These are phyloP conservation scores for Venturia nashicola DNA, from an alignment of 2,329 filamentous ascomycete genomes.

Conservation along the genomic window DNA sequence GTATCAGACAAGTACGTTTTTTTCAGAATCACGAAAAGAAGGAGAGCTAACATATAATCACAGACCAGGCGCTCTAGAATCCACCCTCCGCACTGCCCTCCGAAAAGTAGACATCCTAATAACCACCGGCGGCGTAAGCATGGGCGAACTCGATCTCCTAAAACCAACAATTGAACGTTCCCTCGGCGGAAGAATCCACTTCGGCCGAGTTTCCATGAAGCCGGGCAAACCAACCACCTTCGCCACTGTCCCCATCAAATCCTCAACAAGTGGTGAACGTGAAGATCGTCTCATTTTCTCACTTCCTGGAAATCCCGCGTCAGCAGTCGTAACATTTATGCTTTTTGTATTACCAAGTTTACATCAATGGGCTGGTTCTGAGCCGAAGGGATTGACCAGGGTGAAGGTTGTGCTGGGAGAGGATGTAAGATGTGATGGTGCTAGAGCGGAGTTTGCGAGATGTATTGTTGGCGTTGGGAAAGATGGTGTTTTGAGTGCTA, in stretches of 20 bases:
- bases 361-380: constrained; percentile 61
- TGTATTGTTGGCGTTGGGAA: constrained; percentile 51
- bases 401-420: constrained; percentile 62
- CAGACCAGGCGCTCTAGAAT: constrained; percentile 59
- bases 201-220: constrained; percentile 94
- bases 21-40: background rate
- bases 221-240: constrained; percentile 97
- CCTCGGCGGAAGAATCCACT: constrained; percentile 87
- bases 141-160: constrained; percentile 93
- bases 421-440: constrained; percentile 60
- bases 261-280: constrained; percentile 35
- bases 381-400: constrained; percentile 55
- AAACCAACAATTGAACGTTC: constrained; percentile 91
- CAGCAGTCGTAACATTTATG: constrained; percentile 83
- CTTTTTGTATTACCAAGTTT: constrained; percentile 85
- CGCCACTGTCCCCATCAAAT: constrained; percentile 64
- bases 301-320: constrained; percentile 86
- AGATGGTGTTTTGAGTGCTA: constrained; percentile 60
- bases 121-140: constrained; percentile 88
- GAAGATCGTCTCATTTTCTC: constrained; percentile 68
- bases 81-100: constrained; percentile 62
- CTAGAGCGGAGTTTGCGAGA: constrained; percentile 81
- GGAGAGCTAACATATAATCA: constrained; percentile 15
- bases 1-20: constrained; percentile 50
- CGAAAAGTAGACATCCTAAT: constrained; percentile 69